phyloP scores from a whole-genome alignment of 305 asterid genomes.

The Ilex paraguariensis region DNA sequence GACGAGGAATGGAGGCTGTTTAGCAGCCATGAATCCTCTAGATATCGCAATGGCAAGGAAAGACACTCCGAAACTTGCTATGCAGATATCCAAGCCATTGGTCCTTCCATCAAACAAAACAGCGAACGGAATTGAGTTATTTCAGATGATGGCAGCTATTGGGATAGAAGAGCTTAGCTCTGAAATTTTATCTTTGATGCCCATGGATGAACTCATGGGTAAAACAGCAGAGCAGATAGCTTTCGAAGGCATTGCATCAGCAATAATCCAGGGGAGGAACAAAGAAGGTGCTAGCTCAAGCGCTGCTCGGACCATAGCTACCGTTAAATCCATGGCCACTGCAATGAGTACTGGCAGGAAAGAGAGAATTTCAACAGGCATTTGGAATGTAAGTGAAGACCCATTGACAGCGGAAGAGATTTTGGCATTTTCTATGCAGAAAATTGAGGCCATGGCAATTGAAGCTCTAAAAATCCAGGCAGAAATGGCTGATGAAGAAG shows the following conservation, averaged over 20 bases:
- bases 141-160: conserved; percentile 63
- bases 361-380: conserved; percentile 66
- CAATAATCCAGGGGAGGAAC: conserved; percentile 73
- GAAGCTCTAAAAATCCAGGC: conserved; percentile 78
- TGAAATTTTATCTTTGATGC: conserved; percentile 55
- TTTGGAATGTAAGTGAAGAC: conserved; percentile 65
- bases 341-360: conserved; percentile 56
- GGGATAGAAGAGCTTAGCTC: conserved; percentile 64
- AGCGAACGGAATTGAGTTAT: conserved; percentile 53
- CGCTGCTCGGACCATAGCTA: conserved; percentile 65
- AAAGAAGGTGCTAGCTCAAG: conserved; percentile 79
- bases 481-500: conserved; percentile 57
- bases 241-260: conserved; percentile 87
- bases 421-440: conserved; percentile 66
- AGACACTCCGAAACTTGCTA: conserved; percentile 72
- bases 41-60: conserved; percentile 35
- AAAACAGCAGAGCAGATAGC: conserved; percentile 94
- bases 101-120: conserved; percentile 36
- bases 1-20: conserved; percentile 79
- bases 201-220: conserved; percentile 72
- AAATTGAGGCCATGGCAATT: conserved; percentile 64
- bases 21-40: conserved; percentile 74
- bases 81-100: conserved; percentile 77
- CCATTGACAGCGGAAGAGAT: conserved; percentile 52
- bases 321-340: conserved; percentile 61